Conservation (phyloP, 140 eudicot species). For the Cichorium intybus region DNA sequence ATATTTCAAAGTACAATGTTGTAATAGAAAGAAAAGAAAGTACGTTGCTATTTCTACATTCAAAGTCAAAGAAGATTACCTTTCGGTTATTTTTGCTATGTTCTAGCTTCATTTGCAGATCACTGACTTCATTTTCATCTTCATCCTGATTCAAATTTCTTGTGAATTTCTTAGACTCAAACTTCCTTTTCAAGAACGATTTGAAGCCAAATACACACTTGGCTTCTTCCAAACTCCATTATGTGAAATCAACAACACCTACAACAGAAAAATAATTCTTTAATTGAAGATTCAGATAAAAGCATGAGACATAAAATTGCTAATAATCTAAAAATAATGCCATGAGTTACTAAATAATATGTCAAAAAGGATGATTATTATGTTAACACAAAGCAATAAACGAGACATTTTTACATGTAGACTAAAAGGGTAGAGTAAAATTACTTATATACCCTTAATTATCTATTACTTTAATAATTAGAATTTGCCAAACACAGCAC, state of each 20-base stretch:
- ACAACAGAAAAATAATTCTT: background rate
- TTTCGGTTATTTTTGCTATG: slow-evolving; percentile 17
- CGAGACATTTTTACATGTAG: no score
- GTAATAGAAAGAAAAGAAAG: no score
- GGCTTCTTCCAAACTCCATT: slow-evolving; percentile 3
- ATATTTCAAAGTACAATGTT: no score
- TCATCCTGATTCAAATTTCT: slow-evolving; percentile 27
- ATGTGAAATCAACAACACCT: slow-evolving; percentile 22
- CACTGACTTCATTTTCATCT: slow-evolving; percentile 28
- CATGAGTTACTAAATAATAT: no score
- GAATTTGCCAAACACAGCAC: no score
- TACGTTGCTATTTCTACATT: no score
- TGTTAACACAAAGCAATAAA: no score
- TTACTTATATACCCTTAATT: no score
- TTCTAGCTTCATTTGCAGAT: slow-evolving; percentile 19
- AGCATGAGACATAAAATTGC: background rate
- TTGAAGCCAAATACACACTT: slow-evolving; percentile 3
- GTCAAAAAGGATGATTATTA: no score
- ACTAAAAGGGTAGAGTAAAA: no score
- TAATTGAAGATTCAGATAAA: background rate
- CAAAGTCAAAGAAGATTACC: slow-evolving; percentile 19
- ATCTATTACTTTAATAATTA: no score
- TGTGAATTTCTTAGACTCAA: slow-evolving; percentile 2
- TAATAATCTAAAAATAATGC: background rate
- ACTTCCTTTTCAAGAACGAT: slow-evolving; percentile 11